Base-by-base conservation (phyloP, 768 basidiomycete species). In the Hypholoma sublateritium region DNA sequence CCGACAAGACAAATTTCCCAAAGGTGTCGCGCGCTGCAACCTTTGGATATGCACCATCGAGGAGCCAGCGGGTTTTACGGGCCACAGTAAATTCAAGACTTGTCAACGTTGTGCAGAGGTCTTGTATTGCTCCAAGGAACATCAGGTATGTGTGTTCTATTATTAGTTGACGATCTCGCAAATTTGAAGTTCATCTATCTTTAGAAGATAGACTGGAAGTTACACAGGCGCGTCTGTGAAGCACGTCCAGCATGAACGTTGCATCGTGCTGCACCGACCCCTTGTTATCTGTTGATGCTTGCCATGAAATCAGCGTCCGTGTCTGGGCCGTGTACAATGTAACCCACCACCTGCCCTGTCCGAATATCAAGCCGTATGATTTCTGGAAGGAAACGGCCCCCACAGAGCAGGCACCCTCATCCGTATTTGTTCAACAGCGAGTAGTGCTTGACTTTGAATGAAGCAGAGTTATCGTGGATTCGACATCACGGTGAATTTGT, bases 21-120 rank as follows among this genome's bases (percentile, higher is more conserved):
- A 13, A 5, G 32, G 41, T 0, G 52, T 41, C 5, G 66, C 62
- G 19, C 41, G 57, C n/a, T 67, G 66, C 47, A 65, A 67, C 36
- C 42, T 58, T 16, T 64, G 62, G 63, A 55, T 56, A 4, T 67
- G 61, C 22, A 47, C 55, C 1, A 28, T 52, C 19, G 50, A 54
- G 28, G 57, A 58, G 50, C 44, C 35, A 9, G 19, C 37, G 1
- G 42, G 45, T 0, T 22, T 4, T 14, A 45, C 5, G 8, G 48
- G 39, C 4, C 42, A 48, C 17, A 51, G 53, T 35, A 12, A 24
- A 24, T 59, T 64, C 28, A 45, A 44, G 39, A 51, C 50, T 35
- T 67, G 61, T 44, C 24, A 55, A 24, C 55, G 55, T 43, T 67
- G 64, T 39, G 58, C 53, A 42, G 62, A 67, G 45, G 63, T 59